Conservation (phyloP, 2,329 filamentous ascomycete genomes). For the Gnomoniopsis smithogilvyi region DNA sequence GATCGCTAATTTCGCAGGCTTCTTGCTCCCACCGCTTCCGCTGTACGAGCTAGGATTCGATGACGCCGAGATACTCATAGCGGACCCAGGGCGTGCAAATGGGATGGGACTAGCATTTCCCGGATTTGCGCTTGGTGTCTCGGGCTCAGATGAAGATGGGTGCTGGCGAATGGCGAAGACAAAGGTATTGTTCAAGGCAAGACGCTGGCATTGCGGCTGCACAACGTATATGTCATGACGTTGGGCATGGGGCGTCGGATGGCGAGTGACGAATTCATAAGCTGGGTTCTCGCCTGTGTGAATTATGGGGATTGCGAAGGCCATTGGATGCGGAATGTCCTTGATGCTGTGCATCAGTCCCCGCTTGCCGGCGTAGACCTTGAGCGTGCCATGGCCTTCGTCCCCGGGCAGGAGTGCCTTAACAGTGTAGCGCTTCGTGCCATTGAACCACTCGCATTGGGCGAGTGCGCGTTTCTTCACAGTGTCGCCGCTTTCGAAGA, state of each 20-base stretch:
- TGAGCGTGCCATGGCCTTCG: conserved; percentile 82
- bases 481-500: conserved; percentile 87
- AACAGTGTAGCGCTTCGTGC: conserved; percentile 86
- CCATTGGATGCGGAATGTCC: conserved; percentile 89
- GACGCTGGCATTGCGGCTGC: conserved; percentile 84
- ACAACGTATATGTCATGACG: conserved; percentile 95
- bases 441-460: conserved; percentile 87
- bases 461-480: conserved; percentile 82
- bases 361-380: conserved; percentile 89
- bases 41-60: conserved; percentile 55
- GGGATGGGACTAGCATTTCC: conserved; percentile 56
- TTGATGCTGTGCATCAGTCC: conserved; percentile 97
- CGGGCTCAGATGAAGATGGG: conserved; percentile 54
- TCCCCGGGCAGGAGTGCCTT: conserved; percentile 91
- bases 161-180: conserved; percentile 96
- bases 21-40: conserved; percentile 55
- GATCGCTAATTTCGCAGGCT: conserved; percentile 93
- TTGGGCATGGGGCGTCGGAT: conserved; percentile 96
- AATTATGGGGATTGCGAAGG: conserved; percentile 83
- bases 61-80: conserved; percentile 62
- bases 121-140: conserved; percentile 46
- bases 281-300: conserved; percentile 91
- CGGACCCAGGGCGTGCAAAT: conserved; percentile 57
- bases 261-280: conserved; percentile 88
- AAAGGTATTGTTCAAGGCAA: conserved; percentile 95